Evolutionary conservation across 179 eudicot genomes (phyloP).

Genomic region (Beta corolliflora): DNA sequence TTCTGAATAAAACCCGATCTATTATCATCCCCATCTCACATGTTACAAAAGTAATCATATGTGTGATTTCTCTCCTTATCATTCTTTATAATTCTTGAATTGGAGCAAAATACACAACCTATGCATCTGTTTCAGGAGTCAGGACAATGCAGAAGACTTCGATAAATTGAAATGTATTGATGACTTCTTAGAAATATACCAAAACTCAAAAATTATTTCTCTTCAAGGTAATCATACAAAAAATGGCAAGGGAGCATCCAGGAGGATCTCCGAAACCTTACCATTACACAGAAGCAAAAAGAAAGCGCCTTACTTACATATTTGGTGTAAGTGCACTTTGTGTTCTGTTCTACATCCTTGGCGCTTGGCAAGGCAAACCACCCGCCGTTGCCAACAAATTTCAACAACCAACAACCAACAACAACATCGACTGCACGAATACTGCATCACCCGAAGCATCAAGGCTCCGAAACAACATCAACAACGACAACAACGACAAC

Average conservation of each 20-base stretch:
- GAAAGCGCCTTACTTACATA: slow-evolving; percentile 66
- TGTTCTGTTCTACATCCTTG: slow-evolving; percentile 64
- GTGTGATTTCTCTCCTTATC: no score
- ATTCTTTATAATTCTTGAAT: no score
- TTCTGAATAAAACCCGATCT: no score
- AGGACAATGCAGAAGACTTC: slow-evolving; percentile 2
- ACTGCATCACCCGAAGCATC: slow-evolving; percentile 18
- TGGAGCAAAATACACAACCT: not conserved
- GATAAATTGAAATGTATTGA: not conserved
- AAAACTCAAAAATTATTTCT: not conserved
- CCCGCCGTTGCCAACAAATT: slow-evolving; percentile 41
- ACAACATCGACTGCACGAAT: slow-evolving; percentile 31
- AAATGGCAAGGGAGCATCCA: slow-evolving; percentile 69
- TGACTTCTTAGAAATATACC: not conserved
- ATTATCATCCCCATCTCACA: no score
- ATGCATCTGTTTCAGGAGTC: slow-evolving; percentile 2
- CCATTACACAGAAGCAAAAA: slow-evolving; percentile 47
- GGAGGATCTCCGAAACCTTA: slow-evolving; percentile 74
- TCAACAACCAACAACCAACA: slow-evolving; percentile 29
- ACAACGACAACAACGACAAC: no score
- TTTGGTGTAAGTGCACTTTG: slow-evolving; percentile 70
- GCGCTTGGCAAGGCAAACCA: slow-evolving; percentile 69
- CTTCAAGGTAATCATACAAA: not conserved
- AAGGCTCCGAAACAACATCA: not conserved
- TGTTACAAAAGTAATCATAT: no score